Conservation (phyloP, 2,329 filamentous ascomycete genomes). For the Emericellopsis atlantica region DNA sequence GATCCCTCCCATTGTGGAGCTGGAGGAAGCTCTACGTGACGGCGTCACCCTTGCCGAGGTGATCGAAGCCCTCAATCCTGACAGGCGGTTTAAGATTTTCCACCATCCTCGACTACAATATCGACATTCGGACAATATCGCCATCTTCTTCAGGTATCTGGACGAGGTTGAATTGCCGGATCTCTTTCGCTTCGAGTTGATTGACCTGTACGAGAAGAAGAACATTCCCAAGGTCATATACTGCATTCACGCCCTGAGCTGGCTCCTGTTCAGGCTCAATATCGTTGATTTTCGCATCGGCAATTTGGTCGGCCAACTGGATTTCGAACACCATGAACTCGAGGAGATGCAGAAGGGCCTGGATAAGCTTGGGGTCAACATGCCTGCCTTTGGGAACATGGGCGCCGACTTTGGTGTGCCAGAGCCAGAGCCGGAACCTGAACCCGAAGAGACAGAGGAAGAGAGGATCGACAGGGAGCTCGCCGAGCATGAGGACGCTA, state of each 20-base stretch:
- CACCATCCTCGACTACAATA: slow-evolving; percentile 76
- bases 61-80: slow-evolving; percentile 76
- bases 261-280: slow-evolving; percentile 90
- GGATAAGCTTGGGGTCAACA: slow-evolving; percentile 85
- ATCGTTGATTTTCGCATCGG: slow-evolving; percentile 94
- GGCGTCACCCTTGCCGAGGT: slow-evolving; percentile 92
- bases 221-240: slow-evolving; percentile 99
- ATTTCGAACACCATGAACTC: slow-evolving; percentile 95
- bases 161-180: slow-evolving; percentile 88
- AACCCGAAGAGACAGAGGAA: slow-evolving; percentile 74
- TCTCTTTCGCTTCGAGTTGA: slow-evolving; percentile 90
- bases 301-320: slow-evolving; percentile 88
- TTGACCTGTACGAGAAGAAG: slow-evolving; percentile 98
- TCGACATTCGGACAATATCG: slow-evolving; percentile 95
- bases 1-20: slow-evolving; percentile 82
- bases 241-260: slow-evolving; percentile 93
- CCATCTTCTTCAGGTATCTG: slow-evolving; percentile 87
- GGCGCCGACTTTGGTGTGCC: slow-evolving; percentile 80
- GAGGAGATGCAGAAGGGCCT: slow-evolving; percentile 95
- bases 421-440: slow-evolving; percentile 54
- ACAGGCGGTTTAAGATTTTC: slow-evolving; percentile 70
- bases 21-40: slow-evolving; percentile 85
- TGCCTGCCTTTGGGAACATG: slow-evolving; percentile 98
- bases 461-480: slow-evolving; percentile 77
- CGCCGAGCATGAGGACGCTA: slow-evolving; percentile 56